Percentiles rank a stretch among this genome's conserved stretches.
Conservation (phyloP, 2,329 filamentous ascomycete species). For the Diaporthe batatas region DNA sequence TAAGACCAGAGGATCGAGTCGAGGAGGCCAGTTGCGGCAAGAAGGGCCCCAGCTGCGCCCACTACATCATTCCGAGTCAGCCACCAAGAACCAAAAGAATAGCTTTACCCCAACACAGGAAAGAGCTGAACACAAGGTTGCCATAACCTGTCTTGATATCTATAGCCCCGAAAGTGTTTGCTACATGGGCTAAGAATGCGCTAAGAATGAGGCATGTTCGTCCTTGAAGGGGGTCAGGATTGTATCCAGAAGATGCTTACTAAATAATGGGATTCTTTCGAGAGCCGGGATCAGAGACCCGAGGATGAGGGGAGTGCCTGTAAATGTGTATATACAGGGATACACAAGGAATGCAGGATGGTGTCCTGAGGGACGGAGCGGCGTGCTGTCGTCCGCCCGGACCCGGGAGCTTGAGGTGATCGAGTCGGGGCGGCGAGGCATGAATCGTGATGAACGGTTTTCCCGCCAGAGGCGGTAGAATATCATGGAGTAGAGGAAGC, state of each 20-base stretch:
- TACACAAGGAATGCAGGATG: conserved; percentile 74
- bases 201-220: no score
- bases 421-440: conserved; percentile 42
- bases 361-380: conserved; percentile 50
- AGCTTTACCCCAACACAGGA: no score
- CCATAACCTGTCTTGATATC: no score
- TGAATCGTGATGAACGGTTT: conserved; percentile 44
- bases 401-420: conserved; percentile 16
- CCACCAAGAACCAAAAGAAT: no score
- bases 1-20: conserved; percentile 67
- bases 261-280: conserved; percentile 47
- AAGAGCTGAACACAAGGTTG: no score
- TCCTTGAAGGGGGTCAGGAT: no score
- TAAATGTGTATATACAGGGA: conserved; percentile 77
- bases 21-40: conserved; percentile 68
- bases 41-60: conserved; percentile 70
- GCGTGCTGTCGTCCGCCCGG: conserved; percentile 43
- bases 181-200: no score
- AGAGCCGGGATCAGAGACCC: conserved; percentile 55
- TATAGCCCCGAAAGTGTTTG: no score
- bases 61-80: no score
- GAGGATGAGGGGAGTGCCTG: conserved; percentile 74
- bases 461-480: conserved; percentile 55
- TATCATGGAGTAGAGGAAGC: conserved; percentile 56
- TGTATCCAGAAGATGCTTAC: no score